Evolutionary conservation across 257 asterid genomes (phyloP).

Genomic region (Solanum lignicaule): DNA sequence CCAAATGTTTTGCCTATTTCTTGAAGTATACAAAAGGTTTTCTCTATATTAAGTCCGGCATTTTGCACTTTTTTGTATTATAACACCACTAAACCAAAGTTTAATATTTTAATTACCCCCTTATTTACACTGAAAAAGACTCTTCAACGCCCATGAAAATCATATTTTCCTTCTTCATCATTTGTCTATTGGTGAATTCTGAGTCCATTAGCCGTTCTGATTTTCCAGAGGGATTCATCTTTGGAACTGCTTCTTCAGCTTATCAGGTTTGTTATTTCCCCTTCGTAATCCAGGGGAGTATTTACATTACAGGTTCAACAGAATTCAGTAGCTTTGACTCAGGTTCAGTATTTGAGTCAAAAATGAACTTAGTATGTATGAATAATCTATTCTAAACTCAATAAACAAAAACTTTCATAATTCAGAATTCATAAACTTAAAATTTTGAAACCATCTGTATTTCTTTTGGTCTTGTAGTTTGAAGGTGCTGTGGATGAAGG

Average conservation of each 20-base stretch:
- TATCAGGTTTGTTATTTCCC: constrained; percentile 38
- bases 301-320: not conserved
- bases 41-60: not conserved
- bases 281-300: not conserved
- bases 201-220: constrained; percentile 43
- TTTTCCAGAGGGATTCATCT: constrained; percentile 66
- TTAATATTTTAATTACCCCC: not conserved
- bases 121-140: not conserved
- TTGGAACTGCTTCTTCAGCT: constrained; percentile 96
- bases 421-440: not conserved
- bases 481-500: constrained; percentile 90
- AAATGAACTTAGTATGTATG: not conserved
- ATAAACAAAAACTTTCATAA: not conserved
- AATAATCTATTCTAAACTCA: not conserved
- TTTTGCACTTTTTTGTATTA: not conserved
- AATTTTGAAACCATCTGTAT: not conserved
- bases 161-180: constrained; percentile 2
- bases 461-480: constrained; percentile 27
- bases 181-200: constrained; percentile 9
- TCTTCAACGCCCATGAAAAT: constrained; percentile 8
- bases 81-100: not conserved
- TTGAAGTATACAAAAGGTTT: not conserved
- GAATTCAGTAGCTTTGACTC: not conserved
- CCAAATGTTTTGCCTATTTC: not conserved
- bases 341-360: fast-evolving